Evolutionary conservation across 805 yeast genomes (phyloP).

Genomic region (Cyberlindnera mississippiensis): DNA sequence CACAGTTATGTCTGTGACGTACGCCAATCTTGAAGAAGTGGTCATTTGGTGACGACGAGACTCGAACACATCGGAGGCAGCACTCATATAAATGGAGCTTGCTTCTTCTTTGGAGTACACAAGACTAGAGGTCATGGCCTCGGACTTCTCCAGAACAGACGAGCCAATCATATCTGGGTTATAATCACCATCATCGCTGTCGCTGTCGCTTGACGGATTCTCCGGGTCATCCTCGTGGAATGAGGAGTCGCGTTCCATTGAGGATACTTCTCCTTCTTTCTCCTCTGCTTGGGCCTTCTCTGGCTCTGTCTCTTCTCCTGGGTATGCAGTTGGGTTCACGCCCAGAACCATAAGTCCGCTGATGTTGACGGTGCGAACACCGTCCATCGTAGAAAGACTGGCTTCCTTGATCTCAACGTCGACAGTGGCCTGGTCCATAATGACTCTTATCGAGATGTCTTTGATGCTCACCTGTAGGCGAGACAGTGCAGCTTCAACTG

Average conservation of each 20-base stretch:
- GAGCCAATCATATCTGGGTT: constrained; percentile 32
- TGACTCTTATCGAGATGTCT: constrained; percentile 44
- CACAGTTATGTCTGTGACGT: constrained; percentile 33
- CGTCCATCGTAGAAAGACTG: constrained; percentile 39
- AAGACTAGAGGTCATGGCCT: constrained; percentile 47
- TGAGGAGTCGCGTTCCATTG: constrained; percentile 10
- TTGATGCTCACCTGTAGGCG: constrained; percentile 49
- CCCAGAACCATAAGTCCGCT: constrained; percentile 38
- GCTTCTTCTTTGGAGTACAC: constrained; percentile 67
- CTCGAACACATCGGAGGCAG: constrained; percentile 50
- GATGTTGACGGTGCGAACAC: constrained; percentile 39
- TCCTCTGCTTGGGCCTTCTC: neutral
- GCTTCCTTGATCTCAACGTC: constrained; percentile 32
- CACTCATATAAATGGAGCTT: constrained; percentile 77
- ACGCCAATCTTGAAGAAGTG: constrained; percentile 18
- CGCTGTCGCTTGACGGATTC: constrained; percentile 16
- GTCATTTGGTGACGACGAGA: constrained; percentile 16
- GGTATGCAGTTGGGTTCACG: constrained; percentile 36
- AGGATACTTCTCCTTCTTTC: neutral
- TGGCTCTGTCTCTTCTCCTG: constrained; percentile 17
- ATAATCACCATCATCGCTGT: constrained; percentile 13
- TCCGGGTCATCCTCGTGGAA: constrained; percentile 24
- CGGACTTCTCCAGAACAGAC: constrained; percentile 23
- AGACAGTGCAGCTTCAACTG: constrained; percentile 64
- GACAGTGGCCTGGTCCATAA: constrained; percentile 41